Evolutionary conservation across 108 stramenopile species (phyloP).

Genomic region (Cyclostephanos invisitatus): DNA sequence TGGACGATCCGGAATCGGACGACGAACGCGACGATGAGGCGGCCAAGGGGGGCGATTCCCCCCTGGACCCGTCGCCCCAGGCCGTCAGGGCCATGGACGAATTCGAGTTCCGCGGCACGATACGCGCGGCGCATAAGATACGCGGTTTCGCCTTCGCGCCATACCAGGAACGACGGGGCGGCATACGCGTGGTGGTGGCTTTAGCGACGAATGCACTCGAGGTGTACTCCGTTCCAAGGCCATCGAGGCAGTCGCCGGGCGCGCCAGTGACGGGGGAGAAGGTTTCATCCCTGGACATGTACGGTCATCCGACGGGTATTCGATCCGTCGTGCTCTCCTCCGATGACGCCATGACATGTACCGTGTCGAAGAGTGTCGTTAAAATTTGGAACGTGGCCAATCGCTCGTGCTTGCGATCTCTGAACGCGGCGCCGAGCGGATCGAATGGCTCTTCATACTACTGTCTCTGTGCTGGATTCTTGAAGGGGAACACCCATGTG

Average conservation of each 20-base stretch:
- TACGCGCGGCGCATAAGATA: slow-evolving; percentile 85
- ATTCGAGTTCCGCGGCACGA: slow-evolving; percentile 83
- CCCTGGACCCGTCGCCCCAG: slow-evolving; percentile 45
- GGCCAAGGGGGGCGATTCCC: slow-evolving; percentile 13
- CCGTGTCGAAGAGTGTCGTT: slow-evolving; percentile 78
- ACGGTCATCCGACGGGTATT: slow-evolving; percentile 96
- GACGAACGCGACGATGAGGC: slow-evolving; percentile 54
- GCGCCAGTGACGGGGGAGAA: slow-evolving; percentile 41
- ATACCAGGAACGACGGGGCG: slow-evolving; percentile 59
- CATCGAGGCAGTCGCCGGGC: slow-evolving; percentile 20
- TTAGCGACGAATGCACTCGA: slow-evolving; percentile 92
- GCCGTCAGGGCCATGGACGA: slow-evolving; percentile 87
- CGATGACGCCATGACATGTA: slow-evolving; percentile 89
- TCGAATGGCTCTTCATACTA: slow-evolving; percentile 57
- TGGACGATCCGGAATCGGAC: slow-evolving; percentile 74
- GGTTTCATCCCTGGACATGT: slow-evolving; percentile 75
- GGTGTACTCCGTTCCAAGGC: slow-evolving; percentile 64
- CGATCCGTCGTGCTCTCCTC: slow-evolving; percentile 87
- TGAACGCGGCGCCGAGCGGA: slow-evolving; percentile 36
- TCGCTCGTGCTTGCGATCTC: slow-evolving; percentile 83
- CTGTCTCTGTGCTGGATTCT: slow-evolving; percentile 90
- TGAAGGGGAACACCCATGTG: slow-evolving; percentile 89
- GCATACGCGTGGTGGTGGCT: slow-evolving; percentile 77
- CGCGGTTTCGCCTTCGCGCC: slow-evolving; percentile 73
- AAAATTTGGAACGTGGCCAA: slow-evolving; percentile 95